These are phyloP conservation scores for Paramecium bursaria DNA, from an alignment of 73 alveolate genomes.

Conservation along the genomic window DNA sequence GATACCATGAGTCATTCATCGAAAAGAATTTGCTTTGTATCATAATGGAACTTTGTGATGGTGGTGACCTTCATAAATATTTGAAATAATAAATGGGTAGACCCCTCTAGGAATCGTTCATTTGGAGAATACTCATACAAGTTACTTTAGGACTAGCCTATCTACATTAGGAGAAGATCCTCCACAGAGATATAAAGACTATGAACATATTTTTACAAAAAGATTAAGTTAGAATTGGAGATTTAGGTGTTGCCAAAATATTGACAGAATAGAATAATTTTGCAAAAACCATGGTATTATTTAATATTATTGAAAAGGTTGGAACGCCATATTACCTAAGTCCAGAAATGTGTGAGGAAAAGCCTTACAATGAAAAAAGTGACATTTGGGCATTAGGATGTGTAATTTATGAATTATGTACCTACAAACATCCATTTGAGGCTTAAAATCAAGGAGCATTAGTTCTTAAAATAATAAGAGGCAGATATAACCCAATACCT, in stretches of 20 bases:
- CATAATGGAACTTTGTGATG: slow-evolving; percentile 94
- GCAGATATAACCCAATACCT: slow-evolving; percentile 92
- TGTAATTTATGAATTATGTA: slow-evolving; percentile 97
- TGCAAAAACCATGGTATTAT: slow-evolving; percentile 69
- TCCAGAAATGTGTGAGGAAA: slow-evolving; percentile 96
- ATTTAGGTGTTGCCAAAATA: slow-evolving; percentile 84
- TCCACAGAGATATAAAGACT: slow-evolving; percentile 91
- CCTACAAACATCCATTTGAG: slow-evolving; percentile 96
- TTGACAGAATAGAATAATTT: slow-evolving; percentile 60
- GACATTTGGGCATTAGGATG: slow-evolving; percentile 96
- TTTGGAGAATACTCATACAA: slow-evolving; percentile 91
- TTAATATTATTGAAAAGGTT: slow-evolving; percentile 16
- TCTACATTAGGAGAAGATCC: slow-evolving; percentile 80
- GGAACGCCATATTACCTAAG: slow-evolving; percentile 98
- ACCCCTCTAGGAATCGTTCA: slow-evolving; percentile 78
- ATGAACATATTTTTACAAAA: slow-evolving; percentile 81
- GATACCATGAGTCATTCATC: slow-evolving; percentile 87
- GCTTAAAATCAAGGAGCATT: slow-evolving; percentile 96
- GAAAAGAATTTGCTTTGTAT: slow-evolving; percentile 77
- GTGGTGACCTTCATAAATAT: slow-evolving; percentile 88
- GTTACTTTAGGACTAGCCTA: slow-evolving; percentile 88
- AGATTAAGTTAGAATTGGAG: slow-evolving; percentile 90
- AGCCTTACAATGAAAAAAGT: slow-evolving; percentile 86
- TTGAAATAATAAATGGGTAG: slow-evolving; percentile 73
- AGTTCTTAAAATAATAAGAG: slow-evolving; percentile 93